A percentile compares a stretch with the other conserved stretches of the same genome.
These are phyloP conservation scores for Solanum chilense DNA, from an alignment of 257 asterid genomes.

Conservation along the genomic window DNA sequence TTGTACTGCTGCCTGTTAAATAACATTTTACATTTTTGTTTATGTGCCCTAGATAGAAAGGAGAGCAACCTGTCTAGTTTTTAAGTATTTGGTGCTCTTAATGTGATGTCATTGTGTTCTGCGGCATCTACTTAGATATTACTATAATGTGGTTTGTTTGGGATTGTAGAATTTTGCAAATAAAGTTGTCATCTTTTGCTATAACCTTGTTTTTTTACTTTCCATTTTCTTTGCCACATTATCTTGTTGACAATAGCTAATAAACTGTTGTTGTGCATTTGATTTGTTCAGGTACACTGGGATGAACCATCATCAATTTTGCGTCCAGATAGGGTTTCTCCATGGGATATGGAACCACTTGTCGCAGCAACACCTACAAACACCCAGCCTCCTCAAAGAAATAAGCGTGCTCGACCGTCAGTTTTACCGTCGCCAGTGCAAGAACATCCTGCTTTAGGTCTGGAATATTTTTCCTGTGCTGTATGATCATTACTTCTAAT, in stretches of 20 bases:
- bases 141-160: neutral
- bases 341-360: slow-evolving; percentile 93
- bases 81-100: neutral
- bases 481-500: neutral
- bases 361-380: slow-evolving; percentile 56
- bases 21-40: neutral
- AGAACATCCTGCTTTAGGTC: slow-evolving; percentile 60
- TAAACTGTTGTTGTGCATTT: neutral
- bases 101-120: neutral
- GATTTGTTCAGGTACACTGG: slow-evolving; percentile 83
- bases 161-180: neutral
- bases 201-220: neutral
- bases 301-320: slow-evolving; percentile 82
- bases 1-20: neutral
- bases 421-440: slow-evolving; percentile 54
- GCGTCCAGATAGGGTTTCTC: slow-evolving; percentile 87
- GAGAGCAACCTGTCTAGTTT: neutral
- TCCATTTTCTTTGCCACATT: neutral
- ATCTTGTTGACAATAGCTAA: neutral
- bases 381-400: slow-evolving; percentile 73
- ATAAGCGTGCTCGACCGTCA: slow-evolving; percentile 68
- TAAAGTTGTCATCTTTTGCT: neutral
- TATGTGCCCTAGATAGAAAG: neutral
- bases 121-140: neutral
- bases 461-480: neutral